Base-by-base conservation (phyloP, 306 rosid genomes). In the Citrullus colocynthis region DNA sequence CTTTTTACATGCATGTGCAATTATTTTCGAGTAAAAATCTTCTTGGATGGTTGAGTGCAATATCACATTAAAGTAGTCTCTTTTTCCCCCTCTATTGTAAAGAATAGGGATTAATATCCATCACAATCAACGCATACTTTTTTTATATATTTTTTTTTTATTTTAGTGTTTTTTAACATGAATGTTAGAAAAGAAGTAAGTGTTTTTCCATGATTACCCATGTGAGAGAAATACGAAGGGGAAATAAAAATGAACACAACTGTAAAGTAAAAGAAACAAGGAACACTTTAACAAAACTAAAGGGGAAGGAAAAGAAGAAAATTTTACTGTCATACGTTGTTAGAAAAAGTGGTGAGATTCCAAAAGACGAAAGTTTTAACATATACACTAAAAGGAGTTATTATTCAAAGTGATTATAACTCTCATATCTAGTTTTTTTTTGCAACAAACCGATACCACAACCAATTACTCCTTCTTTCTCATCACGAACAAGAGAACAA, bases 171-270 rank as follows among this genome's bases (percentile, higher is more conserved):
- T 24, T 24, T 24, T 24, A 44, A 69, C n/a, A 69, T 69, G 18
- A 42, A 69, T 44, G 55, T 14, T 21, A 69, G 56, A 44, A 67
- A 69, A 44, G 56, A 69, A 16, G 72, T 24, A 65, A 69, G 75
- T 44, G 75, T 44, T 72, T 72, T 72, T 72, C 44, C 28, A 72
- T 30, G 77, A 71, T 71, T 71, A 71, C 58, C 59, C 56, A 71
- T 71, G 41, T 70, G 55, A 70, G 76, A 70, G 20, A 70, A 45
- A 70, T 7, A 41, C 34, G 42, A 44, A 11, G 18, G 16, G 7
- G 6, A 44, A 42, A 18, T 9, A n/a, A 45, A 42, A 17, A 70
- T 24, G 20, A 51, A 72, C 77, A 72, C 77, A 72, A 72, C 77
- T 72, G 77, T 72, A 72, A 72, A 72, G 77, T 79, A 12, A 69